Base-by-base conservation (phyloP, 257 asterid genomes). In the Petrea volubilis region DNA sequence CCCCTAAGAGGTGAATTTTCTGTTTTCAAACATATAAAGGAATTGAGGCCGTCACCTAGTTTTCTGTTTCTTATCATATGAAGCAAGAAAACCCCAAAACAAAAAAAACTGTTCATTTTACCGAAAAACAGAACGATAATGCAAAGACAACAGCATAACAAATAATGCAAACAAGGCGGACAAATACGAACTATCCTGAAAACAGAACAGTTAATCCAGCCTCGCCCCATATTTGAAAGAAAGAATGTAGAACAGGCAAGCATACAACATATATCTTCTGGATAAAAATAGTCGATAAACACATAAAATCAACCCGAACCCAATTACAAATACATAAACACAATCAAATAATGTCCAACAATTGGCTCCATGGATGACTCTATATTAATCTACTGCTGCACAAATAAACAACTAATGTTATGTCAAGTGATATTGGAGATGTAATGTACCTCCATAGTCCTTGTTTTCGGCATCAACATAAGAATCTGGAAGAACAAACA, bases 381-480 rank as follows among this genome's bases (percentile, higher is more conserved):
- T 53, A 27, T 14, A 14, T 29, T 5, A 41, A 3, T 11, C 36
- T 41, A 7, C 28, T 6, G 21, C 10, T 25, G 25, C 56, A 25
- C 23, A 25, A 63, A 31, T 61, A 20, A 60, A 36, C 14, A 63
- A 24, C 11, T 40, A 40, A 8, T 6, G 12, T 7, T 6, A 8
- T 40, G 21, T 44, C 46, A 44, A 44, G 14, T 14, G 14, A 44
- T 15, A 5, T n/a, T 17, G 8, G 6, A 4, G 43, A 38, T n/a
- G 10, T 38, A 56, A 59, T 31, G 10, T 81, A 94, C 98, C 99
- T 82, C 99, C 98, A 62, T 94, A 94, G 58, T 94, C 98, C 79
- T 94, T 94, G 89, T 94, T 88, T 79, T 92, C 99, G 2, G 98
- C 84, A 76, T 94, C 99, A 55, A 94, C 99, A 75, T 92, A 94